Evolutionary conservation across 1,284 basidiomycete species (phyloP).

Genomic region (Peniophora sp.): DNA sequence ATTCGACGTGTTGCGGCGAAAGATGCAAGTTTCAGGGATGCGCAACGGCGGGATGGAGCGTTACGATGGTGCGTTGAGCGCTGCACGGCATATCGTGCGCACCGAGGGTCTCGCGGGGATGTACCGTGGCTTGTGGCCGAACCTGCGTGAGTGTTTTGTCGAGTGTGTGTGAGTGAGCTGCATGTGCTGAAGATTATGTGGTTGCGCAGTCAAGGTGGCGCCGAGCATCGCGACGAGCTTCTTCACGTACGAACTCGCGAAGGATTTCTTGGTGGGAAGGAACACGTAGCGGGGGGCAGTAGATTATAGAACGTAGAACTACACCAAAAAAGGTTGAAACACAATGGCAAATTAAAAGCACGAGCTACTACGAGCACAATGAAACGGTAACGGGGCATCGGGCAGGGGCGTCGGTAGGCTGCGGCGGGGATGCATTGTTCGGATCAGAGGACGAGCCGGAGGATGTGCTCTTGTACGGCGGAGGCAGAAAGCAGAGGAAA

Average conservation of each 20-base stretch:
- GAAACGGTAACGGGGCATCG: no score
- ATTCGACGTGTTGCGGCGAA: constrained; percentile 87
- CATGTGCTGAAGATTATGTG: constrained; percentile 6
- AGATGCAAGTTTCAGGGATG: constrained; percentile 96
- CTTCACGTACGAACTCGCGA: constrained; percentile 71
- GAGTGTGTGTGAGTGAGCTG: neutral
- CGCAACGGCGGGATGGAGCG: constrained; percentile 48
- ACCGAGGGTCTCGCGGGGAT: constrained; percentile 71
- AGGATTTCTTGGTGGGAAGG: constrained; percentile 23
- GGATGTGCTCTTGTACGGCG: no score
- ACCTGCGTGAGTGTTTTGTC: constrained; percentile 61
- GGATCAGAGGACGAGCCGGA: no score
- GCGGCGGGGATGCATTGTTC: no score
- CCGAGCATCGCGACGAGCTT: constrained; percentile 89
- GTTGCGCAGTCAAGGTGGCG: constrained; percentile 70
- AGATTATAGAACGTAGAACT: neutral
- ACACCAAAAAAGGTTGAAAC: no score
- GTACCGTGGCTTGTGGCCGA: constrained; percentile 89
- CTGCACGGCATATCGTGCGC: constrained; percentile 59
- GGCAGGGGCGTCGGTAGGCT: no score
- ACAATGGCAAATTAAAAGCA: no score
- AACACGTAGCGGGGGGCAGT: neutral
- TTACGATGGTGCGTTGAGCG: constrained; percentile 77
- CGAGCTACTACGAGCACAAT: no score
- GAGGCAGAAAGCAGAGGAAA: no score